These are phyloP conservation scores for Galeopsis tetrahit DNA, from an alignment of 257 asterid species.

Conservation along the genomic window DNA sequence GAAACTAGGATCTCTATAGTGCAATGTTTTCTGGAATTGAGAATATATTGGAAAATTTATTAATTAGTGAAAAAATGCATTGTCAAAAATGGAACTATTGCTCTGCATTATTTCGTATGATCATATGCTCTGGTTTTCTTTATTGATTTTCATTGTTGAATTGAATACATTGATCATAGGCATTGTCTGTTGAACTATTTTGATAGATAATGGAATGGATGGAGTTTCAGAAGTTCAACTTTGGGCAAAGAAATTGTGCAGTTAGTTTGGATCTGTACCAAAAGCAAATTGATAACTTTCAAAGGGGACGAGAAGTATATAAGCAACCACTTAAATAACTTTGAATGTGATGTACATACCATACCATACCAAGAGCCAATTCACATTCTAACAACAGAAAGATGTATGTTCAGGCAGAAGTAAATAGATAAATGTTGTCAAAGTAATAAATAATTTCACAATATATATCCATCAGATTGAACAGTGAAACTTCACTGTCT, in stretches of 20 bases:
- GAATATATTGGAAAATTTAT: not conserved
- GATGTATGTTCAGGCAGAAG: conserved; percentile 22
- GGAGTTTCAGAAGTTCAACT: too few species aligned
- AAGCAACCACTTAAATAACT: conserved; percentile 18
- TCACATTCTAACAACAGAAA: conserved; percentile 27
- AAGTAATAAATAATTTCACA: conserved; percentile 27
- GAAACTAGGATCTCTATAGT: not conserved
- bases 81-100: too few species aligned
- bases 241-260: too few species aligned
- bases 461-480: conserved; percentile 28
- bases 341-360: conserved; percentile 28
- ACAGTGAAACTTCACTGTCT: conserved; percentile 29
- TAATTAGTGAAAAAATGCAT: too few species aligned
- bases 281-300: too few species aligned
- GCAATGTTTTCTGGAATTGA: conserved; percentile 1
- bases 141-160: too few species aligned
- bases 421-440: conserved; percentile 14
- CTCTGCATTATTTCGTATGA: not conserved
- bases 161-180: too few species aligned
- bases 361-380: conserved; percentile 25
- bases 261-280: too few species aligned
- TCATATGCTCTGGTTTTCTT: too few species aligned
- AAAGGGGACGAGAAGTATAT: too few species aligned
- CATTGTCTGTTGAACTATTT: too few species aligned
- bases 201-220: too few species aligned